These are phyloP conservation scores for Fusarium sp. DNA, from an alignment of 2,329 filamentous ascomycete species.

Conservation along the genomic window DNA sequence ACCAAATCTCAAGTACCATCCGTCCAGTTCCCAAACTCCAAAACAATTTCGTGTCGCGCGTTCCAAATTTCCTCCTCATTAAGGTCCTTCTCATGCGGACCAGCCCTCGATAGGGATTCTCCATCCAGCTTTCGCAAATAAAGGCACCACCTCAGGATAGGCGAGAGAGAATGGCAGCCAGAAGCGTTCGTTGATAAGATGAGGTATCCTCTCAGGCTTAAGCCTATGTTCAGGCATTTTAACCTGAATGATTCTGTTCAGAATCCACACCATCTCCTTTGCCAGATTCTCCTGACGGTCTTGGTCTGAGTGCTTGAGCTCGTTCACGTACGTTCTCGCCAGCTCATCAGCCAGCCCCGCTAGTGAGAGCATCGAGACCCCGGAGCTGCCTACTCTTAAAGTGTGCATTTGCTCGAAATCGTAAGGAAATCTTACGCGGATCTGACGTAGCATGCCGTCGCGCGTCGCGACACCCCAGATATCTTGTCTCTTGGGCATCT, in stretches of 20 bases:
- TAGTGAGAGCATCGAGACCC: conserved; percentile 49
- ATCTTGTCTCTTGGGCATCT: conserved; percentile 42
- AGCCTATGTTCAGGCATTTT: conserved; percentile 34
- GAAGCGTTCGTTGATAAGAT: conserved; percentile 44
- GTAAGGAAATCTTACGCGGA: conserved; percentile 53
- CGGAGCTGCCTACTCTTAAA: conserved; percentile 29
- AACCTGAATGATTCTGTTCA: conserved; percentile 46
- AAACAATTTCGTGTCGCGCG: conserved; percentile 2
- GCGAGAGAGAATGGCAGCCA: conserved; percentile 49
- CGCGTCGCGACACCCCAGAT: conserved; percentile 52
- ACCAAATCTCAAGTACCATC: not conserved
- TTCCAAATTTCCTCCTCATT: not conserved
- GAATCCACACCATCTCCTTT: conserved; percentile 51
- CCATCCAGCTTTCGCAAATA: conserved; percentile 49
- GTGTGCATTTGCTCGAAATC: conserved; percentile 48
- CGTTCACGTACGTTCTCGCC: conserved; percentile 49
- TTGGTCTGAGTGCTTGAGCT: conserved; percentile 30
- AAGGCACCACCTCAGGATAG: conserved; percentile 42
- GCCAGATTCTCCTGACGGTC: conserved; percentile 40
- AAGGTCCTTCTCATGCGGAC: not conserved
- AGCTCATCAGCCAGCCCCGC: conserved; percentile 50
- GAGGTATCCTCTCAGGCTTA: conserved; percentile 29
- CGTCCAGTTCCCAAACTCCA: conserved; percentile 14
- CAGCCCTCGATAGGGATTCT: conserved; percentile 27
- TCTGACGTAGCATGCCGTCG: conserved; percentile 45